Percentiles rank a stretch among this genome's conserved stretches.
Conservation (phyloP, 2,329 filamentous ascomycete species). For the Penicillium sp. region DNA sequence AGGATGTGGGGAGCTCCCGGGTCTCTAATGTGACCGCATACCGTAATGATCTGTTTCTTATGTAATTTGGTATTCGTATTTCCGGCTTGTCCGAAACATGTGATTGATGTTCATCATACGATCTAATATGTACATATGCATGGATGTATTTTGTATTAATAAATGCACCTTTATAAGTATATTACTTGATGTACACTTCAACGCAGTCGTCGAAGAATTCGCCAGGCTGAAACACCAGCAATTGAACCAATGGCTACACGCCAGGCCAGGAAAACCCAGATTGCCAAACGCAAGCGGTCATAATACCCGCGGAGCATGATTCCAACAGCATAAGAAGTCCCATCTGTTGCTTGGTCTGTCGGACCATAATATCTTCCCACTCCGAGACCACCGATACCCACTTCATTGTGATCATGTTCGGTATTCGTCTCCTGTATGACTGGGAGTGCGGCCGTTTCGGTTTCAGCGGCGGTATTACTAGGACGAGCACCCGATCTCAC, state of each 20-base stretch:
- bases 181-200: neutral
- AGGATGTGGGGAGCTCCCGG: neutral
- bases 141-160: no score
- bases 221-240: constrained; percentile 33
- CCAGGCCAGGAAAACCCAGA: constrained; percentile 43
- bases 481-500: constrained; percentile 35
- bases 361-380: constrained; percentile 36
- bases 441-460: constrained; percentile 36
- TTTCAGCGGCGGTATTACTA: constrained; percentile 34
- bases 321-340: constrained; percentile 40
- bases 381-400: constrained; percentile 41
- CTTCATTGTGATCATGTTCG: constrained; percentile 35
- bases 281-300: constrained; percentile 39
- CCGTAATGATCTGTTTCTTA: constrained; percentile 3
- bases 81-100: neutral
- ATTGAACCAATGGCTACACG: constrained; percentile 34
- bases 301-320: constrained; percentile 49
- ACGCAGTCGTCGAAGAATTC: constrained; percentile 24
- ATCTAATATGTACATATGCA: neutral
- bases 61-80: constrained; percentile 1
- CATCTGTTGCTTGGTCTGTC: constrained; percentile 26
- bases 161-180: neutral
- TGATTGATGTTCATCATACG: neutral
- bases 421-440: constrained; percentile 21
- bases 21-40: neutral